These are phyloP conservation scores for Phoma sp. DNA, from an alignment of 2,329 filamentous ascomycete species.

Conservation along the genomic window DNA sequence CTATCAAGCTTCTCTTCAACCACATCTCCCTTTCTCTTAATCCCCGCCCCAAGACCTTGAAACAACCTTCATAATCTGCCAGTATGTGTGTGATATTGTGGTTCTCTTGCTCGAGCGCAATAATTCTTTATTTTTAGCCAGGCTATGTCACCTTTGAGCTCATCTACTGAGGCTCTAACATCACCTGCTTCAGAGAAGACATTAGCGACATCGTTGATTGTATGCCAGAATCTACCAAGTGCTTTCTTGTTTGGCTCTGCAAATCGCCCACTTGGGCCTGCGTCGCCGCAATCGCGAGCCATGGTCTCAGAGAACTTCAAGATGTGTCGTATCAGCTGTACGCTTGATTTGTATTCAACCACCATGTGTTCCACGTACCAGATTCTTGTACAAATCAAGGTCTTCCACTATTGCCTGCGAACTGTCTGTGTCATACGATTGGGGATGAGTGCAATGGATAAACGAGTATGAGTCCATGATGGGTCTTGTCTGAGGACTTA, in stretches of 20 bases:
- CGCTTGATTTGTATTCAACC: neutral
- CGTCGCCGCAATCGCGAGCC: no score
- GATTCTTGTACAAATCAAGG: no score
- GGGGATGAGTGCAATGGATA: no score
- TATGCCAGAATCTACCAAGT: neutral
- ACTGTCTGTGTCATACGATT: no score
- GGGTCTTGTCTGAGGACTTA: no score
- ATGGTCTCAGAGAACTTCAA: no score
- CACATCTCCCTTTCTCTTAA: no score
- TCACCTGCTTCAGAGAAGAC: neutral
- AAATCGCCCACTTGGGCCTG: no score
- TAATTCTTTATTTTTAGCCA: neutral
- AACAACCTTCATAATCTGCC: neutral
- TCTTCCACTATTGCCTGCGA: no score
- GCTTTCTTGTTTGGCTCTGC: no score
- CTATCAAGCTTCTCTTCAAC: neutral
- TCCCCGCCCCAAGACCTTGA: no score
- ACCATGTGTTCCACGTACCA: neutral
- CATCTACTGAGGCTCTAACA: neutral
- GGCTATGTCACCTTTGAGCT: neutral
- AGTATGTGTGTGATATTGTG: neutral
- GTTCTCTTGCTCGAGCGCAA: neutral
- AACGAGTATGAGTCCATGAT: no score
- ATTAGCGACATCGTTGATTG: neutral
- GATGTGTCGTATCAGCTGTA: neutral